A percentile compares a stretch with the other conserved stretches of the same genome.
phyloP scores from a whole-genome alignment of 1,284 basidiomycete species.

The Ceratobasidium sp. region DNA sequence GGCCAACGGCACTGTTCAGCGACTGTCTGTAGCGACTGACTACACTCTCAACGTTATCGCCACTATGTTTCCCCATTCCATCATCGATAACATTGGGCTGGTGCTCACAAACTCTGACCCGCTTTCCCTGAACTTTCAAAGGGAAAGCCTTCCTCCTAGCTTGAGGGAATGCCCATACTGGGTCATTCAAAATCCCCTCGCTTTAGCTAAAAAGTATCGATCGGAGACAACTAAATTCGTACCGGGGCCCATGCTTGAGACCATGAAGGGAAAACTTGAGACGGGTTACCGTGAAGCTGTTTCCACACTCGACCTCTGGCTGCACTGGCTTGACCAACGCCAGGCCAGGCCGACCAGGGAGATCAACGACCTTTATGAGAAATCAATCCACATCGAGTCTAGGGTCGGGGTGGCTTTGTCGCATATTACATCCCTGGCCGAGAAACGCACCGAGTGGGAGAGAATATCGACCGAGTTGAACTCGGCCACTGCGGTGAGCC shows the following conservation, averaged over 20 bases:
- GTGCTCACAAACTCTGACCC: constrained; percentile 46
- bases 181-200: constrained; percentile 13
- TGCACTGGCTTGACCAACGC: background rate
- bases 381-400: background rate
- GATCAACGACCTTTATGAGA: background rate
- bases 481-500: background rate
- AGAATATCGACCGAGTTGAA: background rate
- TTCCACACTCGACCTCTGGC: background rate
- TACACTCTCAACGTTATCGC: constrained; percentile 46
- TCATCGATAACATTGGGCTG: constrained; percentile 47
- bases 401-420: background rate
- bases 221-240: background rate
- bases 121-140: constrained; percentile 45
- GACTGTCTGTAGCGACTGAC: constrained; percentile 44
- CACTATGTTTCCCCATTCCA: constrained; percentile 45
- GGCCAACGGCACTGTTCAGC: constrained; percentile 46
- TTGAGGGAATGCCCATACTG: background rate
- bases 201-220: constrained; percentile 20
- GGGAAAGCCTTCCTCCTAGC: constrained; percentile 39
- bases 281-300: background rate
- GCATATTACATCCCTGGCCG: background rate
- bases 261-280: background rate
- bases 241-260: background rate
- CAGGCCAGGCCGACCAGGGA: background rate
- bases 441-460: background rate